These are phyloP conservation scores for Pisolithus sp. DNA, from an alignment of 768 basidiomycete species.

Conservation along the genomic window DNA sequence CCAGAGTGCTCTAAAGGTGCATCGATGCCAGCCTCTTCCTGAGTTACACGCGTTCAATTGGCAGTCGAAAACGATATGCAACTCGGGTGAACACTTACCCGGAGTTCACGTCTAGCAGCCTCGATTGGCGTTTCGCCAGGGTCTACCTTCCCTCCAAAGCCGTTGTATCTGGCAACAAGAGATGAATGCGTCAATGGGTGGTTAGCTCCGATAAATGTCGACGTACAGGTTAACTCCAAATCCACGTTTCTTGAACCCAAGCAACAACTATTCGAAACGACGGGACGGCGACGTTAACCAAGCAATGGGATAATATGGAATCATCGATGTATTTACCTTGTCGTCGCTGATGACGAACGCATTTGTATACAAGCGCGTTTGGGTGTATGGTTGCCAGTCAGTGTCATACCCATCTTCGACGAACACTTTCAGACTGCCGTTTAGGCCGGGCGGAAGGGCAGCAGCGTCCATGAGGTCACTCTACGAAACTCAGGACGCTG, in stretches of 20 bases:
- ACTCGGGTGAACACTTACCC: constrained; percentile 33
- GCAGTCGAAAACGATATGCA: too few species aligned
- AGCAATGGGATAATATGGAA: neutral
- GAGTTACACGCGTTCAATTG: neutral
- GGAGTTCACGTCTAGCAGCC: constrained; percentile 72
- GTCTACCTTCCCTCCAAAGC: constrained; percentile 88
- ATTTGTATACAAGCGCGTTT: constrained; percentile 55
- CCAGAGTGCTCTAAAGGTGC: constrained; percentile 61
- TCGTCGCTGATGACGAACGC: constrained; percentile 55
- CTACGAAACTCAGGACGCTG: too few species aligned
- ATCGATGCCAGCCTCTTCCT: constrained; percentile 82
- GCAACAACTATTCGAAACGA: constrained; percentile 52
- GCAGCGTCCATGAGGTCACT: constrained; percentile 7
- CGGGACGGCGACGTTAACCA: constrained; percentile 16
- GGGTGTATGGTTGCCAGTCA: constrained; percentile 43
- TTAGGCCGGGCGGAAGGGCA: constrained; percentile 38
- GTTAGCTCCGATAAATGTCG: neutral
- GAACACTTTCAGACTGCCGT: constrained; percentile 25
- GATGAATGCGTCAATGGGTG: neutral
- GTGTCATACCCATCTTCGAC: constrained; percentile 34
- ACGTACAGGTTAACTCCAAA: constrained; percentile 56
- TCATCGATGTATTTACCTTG: constrained; percentile 32
- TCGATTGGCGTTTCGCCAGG: constrained; percentile 57
- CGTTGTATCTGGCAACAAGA: constrained; percentile 60
- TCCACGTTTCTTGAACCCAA: constrained; percentile 77